Evolutionary conservation across 305 asterid species (phyloP), one percentile per base, ranked within the genome.

Genomic region (Caryopteris hybrid): DNA sequence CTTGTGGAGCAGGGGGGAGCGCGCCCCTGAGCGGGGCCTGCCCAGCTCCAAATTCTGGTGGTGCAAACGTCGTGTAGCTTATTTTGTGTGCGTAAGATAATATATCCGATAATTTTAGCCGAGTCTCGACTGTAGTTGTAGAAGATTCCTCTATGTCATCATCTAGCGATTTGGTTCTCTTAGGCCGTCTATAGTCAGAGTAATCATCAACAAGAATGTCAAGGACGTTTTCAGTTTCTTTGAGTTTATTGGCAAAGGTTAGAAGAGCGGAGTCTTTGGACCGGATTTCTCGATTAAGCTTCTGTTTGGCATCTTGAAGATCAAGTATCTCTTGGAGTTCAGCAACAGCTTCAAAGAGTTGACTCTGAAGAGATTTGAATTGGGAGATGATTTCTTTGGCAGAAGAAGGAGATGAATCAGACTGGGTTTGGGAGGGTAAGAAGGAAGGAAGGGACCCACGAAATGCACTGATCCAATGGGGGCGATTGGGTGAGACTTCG

Each of bases 1-100:
- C 99, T 76, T 88, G 99, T 8, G 96, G 97, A 29, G 99, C 96
- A 0, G 96, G 96, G 13, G 96, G 97, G 23, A 93, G 92, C 8
- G 95, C 95, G 20, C 99, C 96, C 2, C 92, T 80, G 9, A 88
- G 96, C 33, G 96, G 90, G 27, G 80, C 96, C 64, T 64, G 77
- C 12, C 97, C 96, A 43, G 90, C 86, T 12, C 97, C 97, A 31
- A 84, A 85, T 73, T 87, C 96, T 12, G 99, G 96, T 47, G 99
- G 99, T 5, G 97, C 99, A 46, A 88, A 93, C 18, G 97, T 91
- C 8, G 96, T 93, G 85, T 90, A 93, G 78, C 96, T 93, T 61
- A 93, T 86, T 74, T 76, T 83, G 43, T 88, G 96, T 0, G 96
- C 96, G 43, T 86, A 93, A 0, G 96, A 85, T 65, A 93, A 50